Evolutionary conservation across 805 yeast genomes (phyloP).

Genomic region (Clavispora fructus): DNA sequence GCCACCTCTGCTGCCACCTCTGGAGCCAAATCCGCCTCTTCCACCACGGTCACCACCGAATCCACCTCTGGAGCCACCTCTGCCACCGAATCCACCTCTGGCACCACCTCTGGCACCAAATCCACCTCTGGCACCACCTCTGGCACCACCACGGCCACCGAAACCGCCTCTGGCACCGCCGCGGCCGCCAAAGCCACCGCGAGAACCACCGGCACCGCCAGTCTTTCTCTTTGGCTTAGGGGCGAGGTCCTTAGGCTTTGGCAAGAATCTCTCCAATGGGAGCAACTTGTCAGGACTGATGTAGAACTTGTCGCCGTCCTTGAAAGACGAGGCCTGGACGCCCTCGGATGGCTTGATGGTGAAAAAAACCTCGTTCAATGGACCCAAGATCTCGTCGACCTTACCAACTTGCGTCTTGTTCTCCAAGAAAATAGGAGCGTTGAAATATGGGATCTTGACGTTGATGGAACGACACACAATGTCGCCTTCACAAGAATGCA

Average conservation of each 20-base stretch:
- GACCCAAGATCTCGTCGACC: slow-evolving; percentile 97
- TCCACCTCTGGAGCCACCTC: slow-evolving; percentile 25
- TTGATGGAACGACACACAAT: slow-evolving; percentile 94
- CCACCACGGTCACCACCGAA: slow-evolving; percentile 26
- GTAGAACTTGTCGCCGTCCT: slow-evolving; percentile 91
- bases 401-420: slow-evolving; percentile 95
- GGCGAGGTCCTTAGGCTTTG: slow-evolving; percentile 86
- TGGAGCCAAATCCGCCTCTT: slow-evolving; percentile 31
- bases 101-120: slow-evolving; percentile 24
- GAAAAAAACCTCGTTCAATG: slow-evolving; percentile 95
- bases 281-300: slow-evolving; percentile 93
- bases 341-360: slow-evolving; percentile 96
- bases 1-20: slow-evolving; percentile 17
- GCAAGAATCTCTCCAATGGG: slow-evolving; percentile 94
- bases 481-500: slow-evolving; percentile 94
- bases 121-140: slow-evolving; percentile 9
- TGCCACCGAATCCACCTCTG: slow-evolving; percentile 24
- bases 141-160: slow-evolving; percentile 27
- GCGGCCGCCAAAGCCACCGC: slow-evolving; percentile 21
- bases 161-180: slow-evolving; percentile 31
- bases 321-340: slow-evolving; percentile 88
- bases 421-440: slow-evolving; percentile 96
- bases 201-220: slow-evolving; percentile 31
- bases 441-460: slow-evolving; percentile 93
- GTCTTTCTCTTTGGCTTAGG: slow-evolving; percentile 76